Conservation (phyloP, 1,139 yeast species). For the Yamadazyma aaseri region DNA sequence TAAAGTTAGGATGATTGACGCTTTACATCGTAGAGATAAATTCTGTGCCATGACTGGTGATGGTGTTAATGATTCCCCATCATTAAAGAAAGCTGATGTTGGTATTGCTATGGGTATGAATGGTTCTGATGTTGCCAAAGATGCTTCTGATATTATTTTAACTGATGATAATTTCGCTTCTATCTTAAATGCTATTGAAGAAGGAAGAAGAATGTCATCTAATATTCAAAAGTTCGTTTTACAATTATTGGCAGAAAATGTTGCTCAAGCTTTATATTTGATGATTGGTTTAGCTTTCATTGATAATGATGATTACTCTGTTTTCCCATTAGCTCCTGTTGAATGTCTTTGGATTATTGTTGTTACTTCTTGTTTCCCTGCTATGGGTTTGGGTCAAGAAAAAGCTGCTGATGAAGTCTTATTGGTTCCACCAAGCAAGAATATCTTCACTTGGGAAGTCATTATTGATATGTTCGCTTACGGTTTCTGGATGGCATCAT, state of each 20-base stretch:
- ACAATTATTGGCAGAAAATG: conserved; percentile 74
- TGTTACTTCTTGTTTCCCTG: conserved; percentile 79
- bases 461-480: conserved; percentile 71
- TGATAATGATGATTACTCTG: conserved; percentile 58
- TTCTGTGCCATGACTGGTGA: conserved; percentile 88
- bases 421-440: conserved; percentile 62
- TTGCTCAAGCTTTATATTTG: conserved; percentile 71
- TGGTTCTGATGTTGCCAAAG: conserved; percentile 84
- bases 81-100: conserved; percentile 76
- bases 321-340: conserved; percentile 76
- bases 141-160: conserved; percentile 73
- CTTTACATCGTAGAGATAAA: conserved; percentile 67
- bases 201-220: conserved; percentile 79
- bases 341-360: conserved; percentile 81
- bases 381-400: conserved; percentile 81
- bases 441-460: conserved; percentile 69
- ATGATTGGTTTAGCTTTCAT: conserved; percentile 71
- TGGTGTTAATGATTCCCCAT: conserved; percentile 84
- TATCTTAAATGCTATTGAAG: conserved; percentile 77
- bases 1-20: conserved; percentile 81
- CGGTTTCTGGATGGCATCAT: conserved; percentile 71
- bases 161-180: conserved; percentile 79
- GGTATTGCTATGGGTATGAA: conserved; percentile 88
- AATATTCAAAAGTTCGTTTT: conserved; percentile 79
- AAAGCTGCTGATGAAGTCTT: conserved; percentile 65